Conservation (phyloP, 176 grass and related monocot species). For the Carex littledalei region DNA sequence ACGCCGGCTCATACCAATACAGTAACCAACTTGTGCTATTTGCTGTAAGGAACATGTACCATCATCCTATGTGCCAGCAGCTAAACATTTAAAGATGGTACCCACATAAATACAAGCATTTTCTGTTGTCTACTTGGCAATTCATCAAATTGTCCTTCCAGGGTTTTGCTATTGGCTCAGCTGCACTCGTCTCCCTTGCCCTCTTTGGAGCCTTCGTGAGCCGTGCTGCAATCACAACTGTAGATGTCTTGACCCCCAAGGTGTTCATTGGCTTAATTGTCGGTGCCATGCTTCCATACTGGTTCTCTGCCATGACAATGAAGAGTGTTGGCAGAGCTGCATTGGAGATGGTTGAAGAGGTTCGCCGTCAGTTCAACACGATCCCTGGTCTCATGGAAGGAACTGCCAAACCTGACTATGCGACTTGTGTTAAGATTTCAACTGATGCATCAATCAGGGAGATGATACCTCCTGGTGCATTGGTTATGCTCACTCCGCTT, state of each 20-base stretch:
- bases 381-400: constrained; percentile 91
- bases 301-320: constrained; percentile 98
- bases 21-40: not conserved
- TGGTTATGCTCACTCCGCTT: constrained; percentile 88
- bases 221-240: constrained; percentile 53
- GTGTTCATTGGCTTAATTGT: constrained; percentile 88
- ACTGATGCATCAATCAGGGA: constrained; percentile 94
- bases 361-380: constrained; percentile 75
- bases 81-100: not conserved
- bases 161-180: constrained; percentile 93
- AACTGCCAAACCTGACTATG: constrained; percentile 76
- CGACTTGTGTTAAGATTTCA: constrained; percentile 90
- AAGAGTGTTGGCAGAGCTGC: constrained; percentile 91
- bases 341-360: constrained; percentile 94
- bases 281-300: constrained; percentile 89
- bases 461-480: constrained; percentile 87
- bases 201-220: constrained; percentile 94
- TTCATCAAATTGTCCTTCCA: constrained; percentile 19
- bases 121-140: not conserved
- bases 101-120: not conserved
- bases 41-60: not conserved
- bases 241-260: constrained; percentile 82
- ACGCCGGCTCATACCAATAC: not conserved
- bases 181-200: constrained; percentile 87
- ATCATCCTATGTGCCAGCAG: not conserved